Evolutionary conservation across 257 asterid genomes (phyloP).

Genomic region (Fraxinus quadrangulata): DNA sequence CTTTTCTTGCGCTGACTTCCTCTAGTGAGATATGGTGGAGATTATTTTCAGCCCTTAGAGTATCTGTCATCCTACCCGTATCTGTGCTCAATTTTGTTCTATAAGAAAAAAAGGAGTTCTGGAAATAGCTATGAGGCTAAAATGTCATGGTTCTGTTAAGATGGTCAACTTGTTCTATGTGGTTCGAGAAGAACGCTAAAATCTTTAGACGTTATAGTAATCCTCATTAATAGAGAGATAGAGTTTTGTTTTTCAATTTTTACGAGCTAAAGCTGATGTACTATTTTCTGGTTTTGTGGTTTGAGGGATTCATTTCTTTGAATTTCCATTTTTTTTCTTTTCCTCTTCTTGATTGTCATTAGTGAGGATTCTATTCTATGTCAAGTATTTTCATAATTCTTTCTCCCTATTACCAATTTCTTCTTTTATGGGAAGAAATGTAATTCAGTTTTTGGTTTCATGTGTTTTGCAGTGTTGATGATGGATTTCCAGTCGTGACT

Average conservation of each 20-base stretch:
- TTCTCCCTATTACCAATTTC: conserved; percentile 9
- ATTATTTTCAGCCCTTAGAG: too few relatives aligned
- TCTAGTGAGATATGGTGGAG: too few relatives aligned
- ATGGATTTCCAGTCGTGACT: conserved; percentile 82
- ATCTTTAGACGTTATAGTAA: background rate
- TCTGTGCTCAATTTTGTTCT: too few relatives aligned
- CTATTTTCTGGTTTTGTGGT: background rate
- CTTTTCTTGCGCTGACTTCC: too few relatives aligned
- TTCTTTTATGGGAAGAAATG: background rate
- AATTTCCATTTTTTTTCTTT: background rate
- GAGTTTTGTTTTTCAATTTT: background rate
- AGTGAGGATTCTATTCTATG: background rate
- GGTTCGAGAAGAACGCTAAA: background rate
- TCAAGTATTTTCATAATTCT: background rate
- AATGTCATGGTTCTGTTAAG: too few relatives aligned
- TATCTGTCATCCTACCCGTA: too few relatives aligned
- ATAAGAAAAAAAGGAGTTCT: too few relatives aligned
- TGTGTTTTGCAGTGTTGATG: conserved; percentile 69
- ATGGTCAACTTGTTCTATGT: background rate
- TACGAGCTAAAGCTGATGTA: background rate
- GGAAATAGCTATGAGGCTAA: too few relatives aligned
- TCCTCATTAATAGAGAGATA: background rate
- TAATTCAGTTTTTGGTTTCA: conserved; percentile 12
- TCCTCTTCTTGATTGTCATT: background rate
- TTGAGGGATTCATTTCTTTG: background rate